phyloP scores from a whole-genome alignment of 2,329 filamentous ascomycete genomes.

The Hypocreales sp. region DNA sequence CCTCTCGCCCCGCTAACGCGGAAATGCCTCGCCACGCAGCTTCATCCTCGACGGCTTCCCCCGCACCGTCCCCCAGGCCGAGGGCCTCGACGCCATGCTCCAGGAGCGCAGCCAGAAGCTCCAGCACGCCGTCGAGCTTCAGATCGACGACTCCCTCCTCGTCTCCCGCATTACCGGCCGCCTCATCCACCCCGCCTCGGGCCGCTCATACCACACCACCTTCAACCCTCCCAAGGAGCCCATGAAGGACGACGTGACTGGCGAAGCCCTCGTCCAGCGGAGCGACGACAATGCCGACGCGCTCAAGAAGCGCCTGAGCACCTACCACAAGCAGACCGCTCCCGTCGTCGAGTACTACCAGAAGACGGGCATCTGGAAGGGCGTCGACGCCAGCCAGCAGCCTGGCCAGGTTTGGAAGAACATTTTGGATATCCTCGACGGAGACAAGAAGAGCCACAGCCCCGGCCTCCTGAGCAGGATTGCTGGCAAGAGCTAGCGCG shows the following conservation, averaged over 20 bases:
- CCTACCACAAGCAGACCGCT: conserved; percentile 86
- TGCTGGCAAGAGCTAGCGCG: conserved; percentile 12
- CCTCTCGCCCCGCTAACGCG: too few relatives aligned
- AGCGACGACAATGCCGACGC: conserved; percentile 95
- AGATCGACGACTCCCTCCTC: conserved; percentile 89
- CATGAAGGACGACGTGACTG: conserved; percentile 95
- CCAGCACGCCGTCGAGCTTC: conserved; percentile 88
- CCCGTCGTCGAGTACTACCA: conserved; percentile 96
- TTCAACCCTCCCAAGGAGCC: conserved; percentile 93
- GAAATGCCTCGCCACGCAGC: too few relatives aligned
- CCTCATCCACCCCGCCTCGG: conserved; percentile 87
- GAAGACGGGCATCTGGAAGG: conserved; percentile 92
- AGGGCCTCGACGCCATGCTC: conserved; percentile 91
- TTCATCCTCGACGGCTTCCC: conserved; percentile 99
- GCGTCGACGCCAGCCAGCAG: conserved; percentile 89
- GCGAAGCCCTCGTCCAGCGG: conserved; percentile 90
- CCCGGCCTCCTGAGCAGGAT: conserved; percentile 24
- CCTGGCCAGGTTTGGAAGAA: conserved; percentile 93
- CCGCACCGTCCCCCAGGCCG: conserved; percentile 86
- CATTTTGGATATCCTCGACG: conserved; percentile 69
- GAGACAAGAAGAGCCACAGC: conserved; percentile 26
- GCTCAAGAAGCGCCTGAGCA: conserved; percentile 82
- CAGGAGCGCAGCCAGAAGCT: conserved; percentile 61
- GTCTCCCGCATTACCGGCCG: conserved; percentile 95
- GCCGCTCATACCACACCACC: conserved; percentile 92